phyloP scores from a whole-genome alignment of 805 yeast genomes.

The Yarrowia porcina region DNA sequence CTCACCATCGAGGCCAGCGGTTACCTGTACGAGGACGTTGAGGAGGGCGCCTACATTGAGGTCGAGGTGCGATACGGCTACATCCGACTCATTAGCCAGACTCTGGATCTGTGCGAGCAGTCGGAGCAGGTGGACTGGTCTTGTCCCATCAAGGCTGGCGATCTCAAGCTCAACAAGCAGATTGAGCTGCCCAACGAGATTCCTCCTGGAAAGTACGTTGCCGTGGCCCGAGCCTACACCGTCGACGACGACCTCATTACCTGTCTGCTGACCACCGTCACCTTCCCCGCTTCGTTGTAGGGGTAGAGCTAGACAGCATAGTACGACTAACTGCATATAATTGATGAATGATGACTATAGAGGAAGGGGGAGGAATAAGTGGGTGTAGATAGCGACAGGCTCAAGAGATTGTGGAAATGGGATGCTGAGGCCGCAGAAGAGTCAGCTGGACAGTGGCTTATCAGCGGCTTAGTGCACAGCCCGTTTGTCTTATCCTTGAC shows the following conservation, averaged over 20 bases:
- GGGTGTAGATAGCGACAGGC: too few species aligned
- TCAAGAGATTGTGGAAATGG: too few species aligned
- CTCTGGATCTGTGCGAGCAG: constrained; percentile 91
- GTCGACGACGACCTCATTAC: constrained; percentile 76
- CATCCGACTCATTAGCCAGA: constrained; percentile 80
- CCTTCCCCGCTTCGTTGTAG: constrained; percentile 39
- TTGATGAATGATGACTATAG: background rate
- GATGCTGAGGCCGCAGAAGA: too few species aligned
- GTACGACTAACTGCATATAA: constrained; percentile 10
- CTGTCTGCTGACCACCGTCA: constrained; percentile 57
- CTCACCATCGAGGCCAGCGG: constrained; percentile 79
- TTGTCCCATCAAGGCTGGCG: constrained; percentile 79
- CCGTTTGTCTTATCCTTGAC: too few species aligned
- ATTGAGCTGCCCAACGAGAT: constrained; percentile 88
- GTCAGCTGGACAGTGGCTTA: too few species aligned
- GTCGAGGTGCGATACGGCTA: constrained; percentile 91
- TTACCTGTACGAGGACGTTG: constrained; percentile 49
- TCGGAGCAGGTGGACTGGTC: constrained; percentile 75
- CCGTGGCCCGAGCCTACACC: constrained; percentile 86
- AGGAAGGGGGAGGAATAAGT: background rate
- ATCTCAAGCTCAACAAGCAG: constrained; percentile 58
- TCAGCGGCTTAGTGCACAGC: too few species aligned
- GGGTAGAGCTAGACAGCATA: background rate
- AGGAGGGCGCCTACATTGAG: constrained; percentile 90
- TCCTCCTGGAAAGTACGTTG: constrained; percentile 91